These are phyloP conservation scores for Coemansia sp. DNA, from an alignment of 192 early-diverging fungal genomes.

Conservation along the genomic window DNA sequence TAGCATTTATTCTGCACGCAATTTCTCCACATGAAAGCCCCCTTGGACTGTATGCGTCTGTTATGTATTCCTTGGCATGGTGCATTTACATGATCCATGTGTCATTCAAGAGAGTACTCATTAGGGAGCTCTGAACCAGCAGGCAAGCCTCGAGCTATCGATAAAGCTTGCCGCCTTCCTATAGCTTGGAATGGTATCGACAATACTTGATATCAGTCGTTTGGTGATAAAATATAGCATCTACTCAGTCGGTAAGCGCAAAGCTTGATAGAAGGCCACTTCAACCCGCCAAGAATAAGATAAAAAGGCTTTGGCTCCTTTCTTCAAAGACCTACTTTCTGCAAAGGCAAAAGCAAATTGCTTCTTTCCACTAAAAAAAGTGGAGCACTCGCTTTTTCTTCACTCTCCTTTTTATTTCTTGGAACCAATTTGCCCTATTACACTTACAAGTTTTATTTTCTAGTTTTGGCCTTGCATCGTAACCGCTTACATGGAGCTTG, in stretches of 20 bases:
- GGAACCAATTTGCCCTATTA: not conserved
- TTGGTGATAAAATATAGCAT: not conserved
- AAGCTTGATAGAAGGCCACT: not conserved
- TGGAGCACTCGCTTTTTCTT: not conserved
- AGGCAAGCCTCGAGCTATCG: not conserved
- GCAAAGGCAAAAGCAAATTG: not conserved
- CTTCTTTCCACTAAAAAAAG: not conserved
- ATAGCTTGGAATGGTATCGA: not conserved
- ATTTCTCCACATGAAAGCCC: not conserved
- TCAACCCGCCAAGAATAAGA: not conserved
- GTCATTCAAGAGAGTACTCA: not conserved
- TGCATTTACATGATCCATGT: not conserved
- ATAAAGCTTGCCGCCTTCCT: not conserved
- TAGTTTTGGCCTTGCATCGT: not conserved
- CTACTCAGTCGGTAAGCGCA: not conserved
- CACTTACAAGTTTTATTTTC: too few species aligned
- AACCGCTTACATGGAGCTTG: not conserved
- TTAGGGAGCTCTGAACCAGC: not conserved
- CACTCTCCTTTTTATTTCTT: not conserved
- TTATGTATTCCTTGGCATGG: not conserved
- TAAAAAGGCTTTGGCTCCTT: not conserved
- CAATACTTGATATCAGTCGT: not conserved
- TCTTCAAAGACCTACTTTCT: not conserved
- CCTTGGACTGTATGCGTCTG: not conserved
- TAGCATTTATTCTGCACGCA: not conserved